These are phyloP conservation scores for Dendrobium catenatum DNA, from an alignment of 106 monocot genomes.

Conservation along the genomic window DNA sequence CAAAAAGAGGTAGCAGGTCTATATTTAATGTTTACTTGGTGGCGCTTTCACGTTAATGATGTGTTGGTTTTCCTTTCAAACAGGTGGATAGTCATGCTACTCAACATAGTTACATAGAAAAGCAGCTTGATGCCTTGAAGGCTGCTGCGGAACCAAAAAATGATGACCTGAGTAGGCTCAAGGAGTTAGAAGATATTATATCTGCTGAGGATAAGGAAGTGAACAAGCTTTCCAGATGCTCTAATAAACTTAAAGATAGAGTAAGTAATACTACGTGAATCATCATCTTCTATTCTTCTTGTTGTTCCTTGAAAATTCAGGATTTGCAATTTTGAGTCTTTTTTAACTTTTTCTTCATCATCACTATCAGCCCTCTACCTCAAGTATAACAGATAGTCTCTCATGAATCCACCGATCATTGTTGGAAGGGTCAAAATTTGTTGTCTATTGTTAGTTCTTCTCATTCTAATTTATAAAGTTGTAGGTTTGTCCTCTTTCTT, in stretches of 20 bases:
- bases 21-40: background rate
- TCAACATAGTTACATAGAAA: conserved; percentile 60
- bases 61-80: conserved; percentile 8
- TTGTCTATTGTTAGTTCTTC: background rate
- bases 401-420: background rate
- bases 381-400: background rate
- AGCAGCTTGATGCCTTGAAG: conserved; percentile 58
- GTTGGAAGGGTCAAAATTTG: background rate
- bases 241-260: conserved; percentile 62
- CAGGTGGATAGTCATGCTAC: conserved; percentile 71
- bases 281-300: background rate
- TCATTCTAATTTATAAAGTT: background rate
- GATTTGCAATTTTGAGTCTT: background rate
- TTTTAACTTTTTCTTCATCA: background rate
- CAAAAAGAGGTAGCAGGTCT: conserved; percentile 62
- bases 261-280: conserved; percentile 22
- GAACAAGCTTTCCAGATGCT: conserved; percentile 51
- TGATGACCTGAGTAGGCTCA: conserved; percentile 58
- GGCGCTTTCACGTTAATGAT: background rate
- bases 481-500: background rate
- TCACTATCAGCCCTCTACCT: background rate
- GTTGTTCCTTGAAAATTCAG: background rate
- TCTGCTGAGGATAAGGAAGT: conserved; percentile 57
- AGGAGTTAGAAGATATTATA: conserved; percentile 58
- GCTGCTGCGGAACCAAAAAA: conserved; percentile 59